Evolutionary conservation across 208 protist species (phyloP), one percentile per base, ranked within the genome.

Genomic region (Crithidia thermophila): DNA sequence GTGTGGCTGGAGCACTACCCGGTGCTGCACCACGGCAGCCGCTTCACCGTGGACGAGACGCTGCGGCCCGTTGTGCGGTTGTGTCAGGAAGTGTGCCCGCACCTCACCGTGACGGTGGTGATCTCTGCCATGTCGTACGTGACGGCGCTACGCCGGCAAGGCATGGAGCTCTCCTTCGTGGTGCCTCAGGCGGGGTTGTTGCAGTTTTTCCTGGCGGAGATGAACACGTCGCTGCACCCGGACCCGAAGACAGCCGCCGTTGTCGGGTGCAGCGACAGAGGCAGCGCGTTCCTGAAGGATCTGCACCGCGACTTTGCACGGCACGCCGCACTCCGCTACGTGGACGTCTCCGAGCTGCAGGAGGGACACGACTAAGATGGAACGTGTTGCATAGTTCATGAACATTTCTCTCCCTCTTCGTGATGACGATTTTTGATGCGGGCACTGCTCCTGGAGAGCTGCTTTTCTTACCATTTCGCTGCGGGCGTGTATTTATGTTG

Each of bases 1-100:
- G 87, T 94, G 27, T 58, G 93, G 16, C 14, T 96, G 0, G 91
- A 96, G 43, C 86, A 96, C 67, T 85, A 90, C 53, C 81, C 91
- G 7, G 63, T 64, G 7, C 77, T 96, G 4, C 91, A 96, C 67
- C 87, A 93, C 82, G 85, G 83, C 21, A 90, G 78, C 52, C 50
- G 55, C 25, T 57, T 74, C 23, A 53, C 63, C 3, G 43, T 93
- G 2, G 71, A 90, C 20, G 39, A 55, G 47, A 79, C 66, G 31
- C 51, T 93, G 66, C 2, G 30, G 5, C 84, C 81, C 1, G 58
- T 96, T 4, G 77, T 72, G 20, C 69, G 67, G 23, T 63, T 90
- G 31, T 82, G 75, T 37, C 46, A 76, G 18, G 43, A 68, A 40
- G 56, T 33, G 25, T 49, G 45, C 13, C 40, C 60, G 3, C 46